Evolutionary conservation across 257 asterid species (phyloP), one percentile per base, ranked within the genome.

Genomic region (Nicotiana sylvestris): DNA sequence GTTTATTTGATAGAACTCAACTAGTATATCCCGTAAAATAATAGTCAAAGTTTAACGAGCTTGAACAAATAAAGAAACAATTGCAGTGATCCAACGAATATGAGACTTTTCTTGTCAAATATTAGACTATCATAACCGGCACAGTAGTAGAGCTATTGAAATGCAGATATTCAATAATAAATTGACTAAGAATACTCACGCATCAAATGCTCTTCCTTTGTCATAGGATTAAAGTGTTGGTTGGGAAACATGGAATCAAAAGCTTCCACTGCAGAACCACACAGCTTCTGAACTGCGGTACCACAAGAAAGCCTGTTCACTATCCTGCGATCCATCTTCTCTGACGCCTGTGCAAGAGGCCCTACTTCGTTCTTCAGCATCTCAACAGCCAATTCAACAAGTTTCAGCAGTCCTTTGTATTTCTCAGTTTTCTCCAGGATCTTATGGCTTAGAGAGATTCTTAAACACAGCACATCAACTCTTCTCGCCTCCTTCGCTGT

Each of bases 231-330:
- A 68, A 60, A 82, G 77, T 46, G 16, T 57, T 68, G 81, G 78
- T 85, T 84, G 15, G 86, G 83, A 81, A 88, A 90, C 90, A 88
- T 78, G 77, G 81, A 84, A 88, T 94, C 97, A 70, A 93, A 86
- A 85, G 93, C 87, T 81, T 90, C 97, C 86, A 93, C 83, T 53
- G 95, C 98, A 81, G 93, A 90, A 72, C 91, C 92, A 80, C 97
- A 94, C 61, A 90, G 85, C 84, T 85, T 89, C 83, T 94, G 97
- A 86, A 93, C 91, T 27, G 89, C 87, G 0, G 90, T 89, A 72
- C 97, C 95, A 25, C 97, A 92, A 46, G 94, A 90, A 86, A 94
- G 97, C 86, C 98, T 80, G 83, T 90, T 94, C 80, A 93, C 98
- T 69, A 94, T 94, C 84, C 95, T 91, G 77, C 97, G 90, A 81